Percentiles rank a stretch among this genome's conserved stretches.
phyloP scores from a whole-genome alignment of 2,329 filamentous ascomycete genomes.

The Curvularia eragrostidis region DNA sequence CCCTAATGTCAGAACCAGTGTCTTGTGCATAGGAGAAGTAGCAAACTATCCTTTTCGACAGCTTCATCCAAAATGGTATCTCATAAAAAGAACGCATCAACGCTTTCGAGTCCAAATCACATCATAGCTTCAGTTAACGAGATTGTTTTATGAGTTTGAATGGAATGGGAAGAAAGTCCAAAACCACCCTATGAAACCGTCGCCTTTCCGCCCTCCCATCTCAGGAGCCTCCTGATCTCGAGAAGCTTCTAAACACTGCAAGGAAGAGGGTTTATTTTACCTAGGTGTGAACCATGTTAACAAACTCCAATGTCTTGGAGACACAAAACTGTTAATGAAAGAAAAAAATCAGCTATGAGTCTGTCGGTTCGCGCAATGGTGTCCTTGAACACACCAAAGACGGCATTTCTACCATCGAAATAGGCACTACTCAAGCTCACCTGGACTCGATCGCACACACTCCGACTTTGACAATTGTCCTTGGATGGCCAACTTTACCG shows the following conservation, averaged over 20 bases:
- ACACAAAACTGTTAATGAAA: too few relatives aligned
- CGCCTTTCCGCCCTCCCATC: conserved; percentile 61
- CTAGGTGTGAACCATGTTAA: conserved; percentile 61
- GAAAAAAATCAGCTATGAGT: too few relatives aligned
- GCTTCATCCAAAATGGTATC: background rate
- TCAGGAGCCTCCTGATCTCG: conserved; percentile 61
- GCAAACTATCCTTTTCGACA: background rate
- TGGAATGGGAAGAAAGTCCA: conserved; percentile 43
- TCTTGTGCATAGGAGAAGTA: background rate
- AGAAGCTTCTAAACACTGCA: conserved; percentile 59
- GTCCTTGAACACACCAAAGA: conserved; percentile 40
- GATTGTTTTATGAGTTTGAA: conserved; percentile 33
- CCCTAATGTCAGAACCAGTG: background rate
- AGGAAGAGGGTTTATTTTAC: conserved; percentile 63
- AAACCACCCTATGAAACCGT: conserved; percentile 53
- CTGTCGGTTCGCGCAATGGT: conserved; percentile 39
- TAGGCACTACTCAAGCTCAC: conserved; percentile 48
- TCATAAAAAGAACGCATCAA: background rate
- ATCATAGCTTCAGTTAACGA: conserved; percentile 37
- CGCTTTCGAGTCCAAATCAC: background rate
- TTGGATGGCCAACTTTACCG: conserved; percentile 60
- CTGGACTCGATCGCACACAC: conserved; percentile 54
- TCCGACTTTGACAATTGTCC: conserved; percentile 55
- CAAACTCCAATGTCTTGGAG: too few relatives aligned
- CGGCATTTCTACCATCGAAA: conserved; percentile 50